Evolutionary conservation across 148 eudicot genomes (phyloP), one percentile per base, ranked within the genome.

Genomic region (Silene uniflora): DNA sequence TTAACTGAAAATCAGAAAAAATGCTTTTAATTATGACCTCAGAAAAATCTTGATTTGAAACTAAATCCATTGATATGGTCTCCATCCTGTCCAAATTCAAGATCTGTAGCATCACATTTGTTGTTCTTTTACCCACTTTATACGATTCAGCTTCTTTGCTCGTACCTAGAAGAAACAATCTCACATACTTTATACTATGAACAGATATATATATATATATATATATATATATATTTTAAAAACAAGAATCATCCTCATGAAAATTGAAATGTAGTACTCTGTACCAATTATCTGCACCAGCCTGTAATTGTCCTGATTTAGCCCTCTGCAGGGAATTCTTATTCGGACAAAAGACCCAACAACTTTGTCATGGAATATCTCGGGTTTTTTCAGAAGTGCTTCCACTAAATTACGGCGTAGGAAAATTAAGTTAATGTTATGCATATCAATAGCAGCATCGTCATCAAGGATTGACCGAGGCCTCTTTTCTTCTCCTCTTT

Each of bases 281-380:
- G 76, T 88, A 96, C 99, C 99, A 64, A 85, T 85, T 77, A 96
- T 93, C 90, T 96, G 97, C 76, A 96, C 99, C 58, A 96, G 93
- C 87, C 99, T 88, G 81, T 96, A 92, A 11, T 92, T 86, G 81
- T 96, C 99, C 80, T 92, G 98, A 82, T 96, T 96, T 72, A 87
- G 94, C 69, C 22, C 73, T 81, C 87, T 89, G 60, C 91, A 94
- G 87, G 92, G 83, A 74, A 96, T 96, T 83, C 98, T 86, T 79
- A 96, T 96, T 82, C 99, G 90, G 72, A 92, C 97, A 84, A 96
- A 92, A 76, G 90, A 83, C 32, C 98, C 99, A 82, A 87, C 84
- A 65, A 86, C 91, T 82, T 91, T 92, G 62, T 86, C 89, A 62
- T 83, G 82, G 67, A 96, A 96, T 3, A 64, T 85, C 14, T 89